Percentiles rank a stretch among this genome's conserved stretches.
phyloP scores from a whole-genome alignment of 2,329 filamentous ascomycete species.

The Cladosporium sp. region DNA sequence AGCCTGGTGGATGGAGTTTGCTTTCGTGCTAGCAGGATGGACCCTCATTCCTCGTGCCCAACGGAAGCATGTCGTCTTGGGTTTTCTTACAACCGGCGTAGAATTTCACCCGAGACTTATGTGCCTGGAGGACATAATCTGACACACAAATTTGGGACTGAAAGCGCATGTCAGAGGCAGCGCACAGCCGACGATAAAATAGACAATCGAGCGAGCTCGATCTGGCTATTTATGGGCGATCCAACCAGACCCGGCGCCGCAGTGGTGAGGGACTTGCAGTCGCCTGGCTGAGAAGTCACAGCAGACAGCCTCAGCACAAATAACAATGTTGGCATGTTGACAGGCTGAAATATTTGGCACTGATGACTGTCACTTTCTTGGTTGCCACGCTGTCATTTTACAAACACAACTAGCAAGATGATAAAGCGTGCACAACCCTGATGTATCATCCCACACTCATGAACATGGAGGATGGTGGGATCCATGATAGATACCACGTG shows the following conservation, averaged over 20 bases:
- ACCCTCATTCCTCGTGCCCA: not conserved
- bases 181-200: not conserved
- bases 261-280: no score
- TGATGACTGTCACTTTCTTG: not conserved
- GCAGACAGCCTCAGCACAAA: not conserved
- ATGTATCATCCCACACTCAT: not conserved
- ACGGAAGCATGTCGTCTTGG: no score
- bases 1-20: not conserved
- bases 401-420: not conserved
- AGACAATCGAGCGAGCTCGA: not conserved
- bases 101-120: not conserved
- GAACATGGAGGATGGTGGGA: not conserved
- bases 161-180: not conserved
- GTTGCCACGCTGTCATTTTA: not conserved
- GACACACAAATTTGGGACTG: not conserved
- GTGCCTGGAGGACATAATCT: not conserved
- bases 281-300: no score
- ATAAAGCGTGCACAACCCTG: not conserved
- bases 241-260: not conserved
- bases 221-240: not conserved
- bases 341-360: not conserved
- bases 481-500: not conserved
- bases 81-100: no score
- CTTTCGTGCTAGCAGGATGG: not conserved
- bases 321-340: not conserved